Evolutionary conservation across 2,329 filamentous ascomycete genomes (phyloP).

Genomic region (Curvularia verruculosa): DNA sequence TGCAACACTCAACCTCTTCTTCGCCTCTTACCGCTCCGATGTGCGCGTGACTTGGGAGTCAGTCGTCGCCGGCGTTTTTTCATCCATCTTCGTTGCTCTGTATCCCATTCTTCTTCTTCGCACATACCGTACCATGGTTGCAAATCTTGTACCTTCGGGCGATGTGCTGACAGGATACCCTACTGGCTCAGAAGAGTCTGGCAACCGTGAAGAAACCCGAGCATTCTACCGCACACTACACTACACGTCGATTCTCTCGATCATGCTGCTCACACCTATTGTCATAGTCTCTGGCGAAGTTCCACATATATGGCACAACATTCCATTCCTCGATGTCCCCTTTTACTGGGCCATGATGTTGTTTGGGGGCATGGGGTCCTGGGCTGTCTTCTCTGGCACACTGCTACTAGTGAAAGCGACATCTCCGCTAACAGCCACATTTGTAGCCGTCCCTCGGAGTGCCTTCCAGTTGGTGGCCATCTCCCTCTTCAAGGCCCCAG

Average conservation of each 20-base stretch:
- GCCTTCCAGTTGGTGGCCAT: slow-evolving; percentile 58
- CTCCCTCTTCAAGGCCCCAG: slow-evolving; percentile 56
- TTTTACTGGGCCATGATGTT: slow-evolving; percentile 63
- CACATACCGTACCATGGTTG: slow-evolving; percentile 57
- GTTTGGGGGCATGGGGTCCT: slow-evolving; percentile 56
- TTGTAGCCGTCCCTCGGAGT: slow-evolving; percentile 57
- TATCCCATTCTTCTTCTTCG: slow-evolving; percentile 59
- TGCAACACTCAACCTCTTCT: slow-evolving; percentile 58
- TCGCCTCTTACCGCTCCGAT: slow-evolving; percentile 55
- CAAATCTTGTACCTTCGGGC: slow-evolving; percentile 52
- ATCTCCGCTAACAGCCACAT: slow-evolving; percentile 57
- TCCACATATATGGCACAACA: slow-evolving; percentile 57
- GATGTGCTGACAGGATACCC: slow-evolving; percentile 53
- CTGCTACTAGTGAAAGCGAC: slow-evolving; percentile 58
- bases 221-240: slow-evolving; percentile 60
- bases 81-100: slow-evolving; percentile 58
- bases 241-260: slow-evolving; percentile 58
- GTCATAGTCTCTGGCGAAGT: slow-evolving; percentile 59
- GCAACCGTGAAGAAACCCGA: slow-evolving; percentile 55
- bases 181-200: slow-evolving; percentile 36
- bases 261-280: slow-evolving; percentile 57
- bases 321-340: slow-evolving; percentile 61
- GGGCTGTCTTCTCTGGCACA: slow-evolving; percentile 57
- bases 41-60: slow-evolving; percentile 60
- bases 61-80: slow-evolving; percentile 59